Conservation (phyloP, 176 grass and related monocot species). For the Eleusine indica region DNA sequence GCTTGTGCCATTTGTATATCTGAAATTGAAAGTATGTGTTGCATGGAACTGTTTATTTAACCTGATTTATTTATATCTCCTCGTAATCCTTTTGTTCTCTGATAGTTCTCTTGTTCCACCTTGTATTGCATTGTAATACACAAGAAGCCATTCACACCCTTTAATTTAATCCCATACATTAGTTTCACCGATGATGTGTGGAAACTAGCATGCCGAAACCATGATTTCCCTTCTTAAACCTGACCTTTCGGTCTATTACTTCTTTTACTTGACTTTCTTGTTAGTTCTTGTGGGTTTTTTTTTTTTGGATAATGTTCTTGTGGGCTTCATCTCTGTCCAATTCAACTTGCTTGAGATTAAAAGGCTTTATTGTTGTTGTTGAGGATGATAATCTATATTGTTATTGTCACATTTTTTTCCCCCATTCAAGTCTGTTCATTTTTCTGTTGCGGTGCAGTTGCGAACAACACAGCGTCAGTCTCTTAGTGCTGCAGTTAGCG, state of each 20-base stretch:
- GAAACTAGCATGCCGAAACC: background rate
- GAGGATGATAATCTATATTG: slow-evolving; percentile 1
- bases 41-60: background rate
- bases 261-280: background rate
- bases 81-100: slow-evolving; percentile 2
- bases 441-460: slow-evolving; percentile 56
- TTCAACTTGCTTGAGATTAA: background rate
- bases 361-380: background rate
- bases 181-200: background rate
- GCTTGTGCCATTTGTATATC: slow-evolving; percentile 9
- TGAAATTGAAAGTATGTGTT: slow-evolving; percentile 4
- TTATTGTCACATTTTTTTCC: slow-evolving; percentile 2
- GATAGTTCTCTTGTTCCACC: background rate
- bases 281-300: background rate
- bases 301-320: background rate
- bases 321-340: background rate
- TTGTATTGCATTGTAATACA: background rate
- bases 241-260: background rate
- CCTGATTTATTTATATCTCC: slow-evolving; percentile 22
- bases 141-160: background rate
- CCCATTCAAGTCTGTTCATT: slow-evolving; percentile 22
- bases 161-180: slow-evolving; percentile 22
- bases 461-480: slow-evolving; percentile 43
- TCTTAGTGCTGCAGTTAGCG: slow-evolving; percentile 67
- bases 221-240: background rate